Evolutionary conservation across 140 eudicot species (phyloP).

Genomic region (Senecio squalidus): DNA sequence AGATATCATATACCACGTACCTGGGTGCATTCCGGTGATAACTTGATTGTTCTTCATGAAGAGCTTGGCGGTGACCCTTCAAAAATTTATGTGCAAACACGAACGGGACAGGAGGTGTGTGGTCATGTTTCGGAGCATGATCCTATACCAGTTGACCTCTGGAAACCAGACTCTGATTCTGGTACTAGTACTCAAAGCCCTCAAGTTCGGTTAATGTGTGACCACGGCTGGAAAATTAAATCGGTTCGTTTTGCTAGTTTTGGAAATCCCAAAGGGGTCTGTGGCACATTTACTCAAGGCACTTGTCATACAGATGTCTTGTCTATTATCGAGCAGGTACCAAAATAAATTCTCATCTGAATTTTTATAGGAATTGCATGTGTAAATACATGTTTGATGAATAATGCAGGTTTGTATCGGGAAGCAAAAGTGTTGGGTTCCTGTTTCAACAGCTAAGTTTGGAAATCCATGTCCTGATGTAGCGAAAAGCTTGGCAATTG

Average conservation of each 20-base stretch:
- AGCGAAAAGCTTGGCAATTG: slow-evolving; percentile 1
- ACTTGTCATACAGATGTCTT: slow-evolving; percentile 42
- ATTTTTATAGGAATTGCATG: no score
- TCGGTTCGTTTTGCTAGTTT: slow-evolving; percentile 55
- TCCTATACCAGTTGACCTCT: slow-evolving; percentile 49
- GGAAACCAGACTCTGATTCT: slow-evolving; percentile 41
- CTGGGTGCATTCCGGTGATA: slow-evolving; percentile 69
- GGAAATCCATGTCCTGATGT: not conserved
- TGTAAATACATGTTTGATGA: not conserved
- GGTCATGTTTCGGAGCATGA: slow-evolving; percentile 44
- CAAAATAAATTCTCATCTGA: not conserved
- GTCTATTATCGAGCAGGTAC: slow-evolving; percentile 50
- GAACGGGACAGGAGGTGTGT: not conserved
- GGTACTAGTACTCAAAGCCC: slow-evolving; percentile 38
- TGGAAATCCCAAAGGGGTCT: slow-evolving; percentile 56
- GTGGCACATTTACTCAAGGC: slow-evolving; percentile 49
- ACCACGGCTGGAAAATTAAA: slow-evolving; percentile 48
- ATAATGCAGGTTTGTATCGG: not conserved
- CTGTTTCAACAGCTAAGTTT: not conserved
- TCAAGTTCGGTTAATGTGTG: slow-evolving; percentile 49
- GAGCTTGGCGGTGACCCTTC: slow-evolving; percentile 80
- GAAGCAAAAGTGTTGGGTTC: not conserved
- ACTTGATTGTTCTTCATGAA: slow-evolving; percentile 71
- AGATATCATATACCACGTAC: slow-evolving; percentile 77
- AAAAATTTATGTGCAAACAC: slow-evolving; percentile 29